These are phyloP conservation scores for Deinandra increscens DNA, from an alignment of 129 eudicot genomes.

Conservation along the genomic window DNA sequence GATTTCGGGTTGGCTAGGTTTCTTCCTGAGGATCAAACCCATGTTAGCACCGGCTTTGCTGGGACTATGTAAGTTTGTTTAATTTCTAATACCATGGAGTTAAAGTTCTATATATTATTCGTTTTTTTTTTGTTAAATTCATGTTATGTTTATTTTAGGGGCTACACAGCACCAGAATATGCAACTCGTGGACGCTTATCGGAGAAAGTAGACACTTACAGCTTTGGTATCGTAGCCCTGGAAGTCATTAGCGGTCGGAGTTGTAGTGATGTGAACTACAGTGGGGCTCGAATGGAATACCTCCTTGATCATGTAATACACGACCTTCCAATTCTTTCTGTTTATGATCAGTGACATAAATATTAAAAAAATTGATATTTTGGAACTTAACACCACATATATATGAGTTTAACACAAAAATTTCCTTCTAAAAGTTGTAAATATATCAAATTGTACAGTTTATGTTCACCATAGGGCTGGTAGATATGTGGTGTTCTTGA, in stretches of 20 bases:
- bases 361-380: background rate
- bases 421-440: background rate
- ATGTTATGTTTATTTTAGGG: constrained; percentile 34
- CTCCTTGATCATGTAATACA: constrained; percentile 52
- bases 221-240: constrained; percentile 54
- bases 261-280: constrained; percentile 33
- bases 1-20: constrained; percentile 72
- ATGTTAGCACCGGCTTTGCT: constrained; percentile 61
- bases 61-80: constrained; percentile 60
- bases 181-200: constrained; percentile 52
- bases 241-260: constrained; percentile 54
- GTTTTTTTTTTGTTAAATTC: background rate
- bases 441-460: background rate
- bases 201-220: constrained; percentile 55
- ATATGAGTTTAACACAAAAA: background rate
- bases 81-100: too few species aligned
- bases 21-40: constrained; percentile 50
- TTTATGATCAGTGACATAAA: background rate
- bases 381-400: background rate
- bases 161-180: constrained; percentile 68
- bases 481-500: background rate
- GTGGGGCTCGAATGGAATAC: constrained; percentile 35
- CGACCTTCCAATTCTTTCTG: background rate
- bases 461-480: background rate
- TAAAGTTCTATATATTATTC: too few species aligned